phyloP scores from a whole-genome alignment of 2,329 filamentous ascomycete species.

The Aspergillus felis region DNA sequence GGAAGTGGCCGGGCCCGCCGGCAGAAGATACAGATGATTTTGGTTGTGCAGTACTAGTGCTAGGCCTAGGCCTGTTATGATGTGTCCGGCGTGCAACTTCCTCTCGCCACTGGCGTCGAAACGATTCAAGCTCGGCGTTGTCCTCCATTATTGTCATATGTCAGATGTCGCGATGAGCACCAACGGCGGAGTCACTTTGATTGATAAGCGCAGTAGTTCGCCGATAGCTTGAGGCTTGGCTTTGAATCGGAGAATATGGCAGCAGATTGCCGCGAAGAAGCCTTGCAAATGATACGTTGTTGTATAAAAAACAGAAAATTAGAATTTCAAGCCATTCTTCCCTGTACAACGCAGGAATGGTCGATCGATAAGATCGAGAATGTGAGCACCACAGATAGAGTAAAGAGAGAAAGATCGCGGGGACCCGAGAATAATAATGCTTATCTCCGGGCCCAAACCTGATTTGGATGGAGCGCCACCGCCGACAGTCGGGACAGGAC shows the following conservation, averaged over 20 bases:
- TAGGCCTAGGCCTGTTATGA: conserved; percentile 9
- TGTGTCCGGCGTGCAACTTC: conserved; percentile 61
- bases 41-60: conserved; percentile 11
- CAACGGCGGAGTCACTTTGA: conserved; percentile 8
- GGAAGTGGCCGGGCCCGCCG: conserved; percentile 26
- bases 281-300: not conserved
- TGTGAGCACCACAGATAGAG: not conserved
- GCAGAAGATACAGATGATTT: conserved; percentile 13
- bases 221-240: not conserved
- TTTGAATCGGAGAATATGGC: not conserved
- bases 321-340: not conserved
- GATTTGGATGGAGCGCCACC: conserved; percentile 20
- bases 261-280: not conserved
- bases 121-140: conserved; percentile 75
- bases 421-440: not conserved
- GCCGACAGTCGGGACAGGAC: conserved; percentile 11
- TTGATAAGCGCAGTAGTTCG: conserved; percentile 18
- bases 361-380: not conserved
- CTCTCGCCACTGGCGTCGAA: conserved; percentile 79
- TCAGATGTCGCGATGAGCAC: conserved; percentile 19
- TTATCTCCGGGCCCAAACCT: conserved; percentile 15
- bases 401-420: not conserved
- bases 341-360: not conserved
- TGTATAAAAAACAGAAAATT: not conserved
- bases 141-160: conserved; percentile 33